Percentiles rank a stretch among this genome's conserved stretches.
These are phyloP conservation scores for Polygonum maritimum DNA, from an alignment of 148 eudicot genomes.

Conservation along the genomic window DNA sequence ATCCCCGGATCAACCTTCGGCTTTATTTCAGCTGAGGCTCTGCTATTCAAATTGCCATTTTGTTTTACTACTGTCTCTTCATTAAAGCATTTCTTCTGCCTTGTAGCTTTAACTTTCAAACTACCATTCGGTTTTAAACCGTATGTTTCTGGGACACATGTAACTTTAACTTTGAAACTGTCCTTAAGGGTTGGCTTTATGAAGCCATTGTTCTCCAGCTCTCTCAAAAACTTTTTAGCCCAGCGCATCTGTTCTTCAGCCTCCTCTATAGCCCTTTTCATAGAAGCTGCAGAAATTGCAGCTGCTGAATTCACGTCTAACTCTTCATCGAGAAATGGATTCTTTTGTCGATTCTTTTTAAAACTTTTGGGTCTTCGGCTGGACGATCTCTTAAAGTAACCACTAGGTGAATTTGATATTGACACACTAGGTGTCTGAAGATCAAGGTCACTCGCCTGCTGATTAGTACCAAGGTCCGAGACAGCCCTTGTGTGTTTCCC, in stretches of 20 bases:
- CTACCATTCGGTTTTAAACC: not conserved
- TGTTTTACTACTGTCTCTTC: not conserved
- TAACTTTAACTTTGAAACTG: constrained; percentile 11
- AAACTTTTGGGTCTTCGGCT: constrained; percentile 27
- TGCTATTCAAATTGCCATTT: constrained; percentile 20
- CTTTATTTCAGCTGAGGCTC: constrained; percentile 18
- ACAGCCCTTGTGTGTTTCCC: constrained; percentile 17
- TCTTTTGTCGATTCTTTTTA: constrained; percentile 25
- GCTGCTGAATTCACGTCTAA: constrained; percentile 76
- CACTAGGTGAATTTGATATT: constrained; percentile 38
- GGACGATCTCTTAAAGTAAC: constrained; percentile 24
- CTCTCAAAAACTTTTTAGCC: constrained; percentile 65
- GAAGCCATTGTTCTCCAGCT: constrained; percentile 42
- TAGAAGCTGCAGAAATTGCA: constrained; percentile 64
- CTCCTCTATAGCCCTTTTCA: constrained; percentile 74
- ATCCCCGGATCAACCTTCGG: not conserved
- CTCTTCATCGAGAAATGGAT: constrained; percentile 53
- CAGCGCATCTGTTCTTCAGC: constrained; percentile 74
- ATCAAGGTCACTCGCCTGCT: constrained; percentile 11
- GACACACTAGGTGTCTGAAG: constrained; percentile 34
- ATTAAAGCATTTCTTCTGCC: not conserved
- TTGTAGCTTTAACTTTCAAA: constrained; percentile 2
- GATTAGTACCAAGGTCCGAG: constrained; percentile 12
- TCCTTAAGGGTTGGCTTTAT: constrained; percentile 40
- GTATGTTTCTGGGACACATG: not conserved